A percentile compares a stretch with the other conserved stretches of the same genome.
Evolutionary conservation across 768 basidiomycete species (phyloP).

Genomic region (Boletus subcaerulescens): DNA sequence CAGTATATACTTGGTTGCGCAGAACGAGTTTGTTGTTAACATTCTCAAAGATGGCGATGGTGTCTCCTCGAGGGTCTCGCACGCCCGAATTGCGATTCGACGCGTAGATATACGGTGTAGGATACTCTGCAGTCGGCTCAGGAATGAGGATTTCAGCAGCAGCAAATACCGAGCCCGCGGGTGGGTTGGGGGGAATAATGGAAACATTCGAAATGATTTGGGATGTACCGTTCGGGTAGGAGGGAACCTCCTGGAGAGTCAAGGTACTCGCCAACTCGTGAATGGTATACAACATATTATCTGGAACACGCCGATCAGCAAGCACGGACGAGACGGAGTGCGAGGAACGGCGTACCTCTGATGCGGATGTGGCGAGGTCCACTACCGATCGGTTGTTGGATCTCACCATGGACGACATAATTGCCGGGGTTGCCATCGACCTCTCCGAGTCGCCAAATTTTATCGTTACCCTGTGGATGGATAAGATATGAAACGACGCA

Average conservation of each 20-base stretch:
- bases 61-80: slow-evolving; percentile 53
- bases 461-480: slow-evolving; percentile 54
- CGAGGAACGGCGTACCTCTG: slow-evolving; percentile 24
- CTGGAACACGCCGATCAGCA: slow-evolving; percentile 27
- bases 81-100: slow-evolving; percentile 63
- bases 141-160: slow-evolving; percentile 67
- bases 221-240: slow-evolving; percentile 47
- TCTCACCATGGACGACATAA: slow-evolving; percentile 57
- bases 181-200: slow-evolving; percentile 43
- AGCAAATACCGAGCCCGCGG: slow-evolving; percentile 40
- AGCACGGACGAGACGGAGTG: neutral
- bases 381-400: slow-evolving; percentile 58
- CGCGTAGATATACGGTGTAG: slow-evolving; percentile 55
- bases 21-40: slow-evolving; percentile 38
- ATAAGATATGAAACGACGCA: neutral
- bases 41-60: slow-evolving; percentile 60
- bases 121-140: slow-evolving; percentile 42
- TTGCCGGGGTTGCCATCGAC: slow-evolving; percentile 37
- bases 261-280: slow-evolving; percentile 58
- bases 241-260: slow-evolving; percentile 50
- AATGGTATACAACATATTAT: slow-evolving; percentile 48
- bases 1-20: slow-evolving; percentile 57
- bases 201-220: slow-evolving; percentile 49
- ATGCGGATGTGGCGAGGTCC: slow-evolving; percentile 56
- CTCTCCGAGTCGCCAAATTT: slow-evolving; percentile 60